These are phyloP conservation scores for Dissophora globulifera DNA, from an alignment of 192 early-diverging fungal genomes.

Conservation along the genomic window DNA sequence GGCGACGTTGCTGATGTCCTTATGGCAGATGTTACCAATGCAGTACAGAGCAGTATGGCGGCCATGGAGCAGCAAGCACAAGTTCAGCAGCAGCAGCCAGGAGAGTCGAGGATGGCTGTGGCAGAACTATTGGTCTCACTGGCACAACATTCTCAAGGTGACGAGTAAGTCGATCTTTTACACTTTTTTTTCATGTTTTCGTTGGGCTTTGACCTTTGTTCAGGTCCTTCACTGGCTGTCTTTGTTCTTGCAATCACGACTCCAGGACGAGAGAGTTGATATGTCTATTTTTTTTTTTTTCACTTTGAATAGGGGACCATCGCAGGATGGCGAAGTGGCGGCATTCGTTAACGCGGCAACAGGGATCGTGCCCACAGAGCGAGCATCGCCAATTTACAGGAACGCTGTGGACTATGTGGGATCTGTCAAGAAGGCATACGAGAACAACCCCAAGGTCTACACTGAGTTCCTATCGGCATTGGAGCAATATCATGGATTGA, in stretches of 20 bases:
- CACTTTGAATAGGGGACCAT: background rate
- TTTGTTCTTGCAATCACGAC: too few species aligned
- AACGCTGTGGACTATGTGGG: conserved; percentile 44
- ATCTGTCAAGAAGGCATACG: conserved; percentile 47
- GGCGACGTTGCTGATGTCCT: conserved; percentile 13
- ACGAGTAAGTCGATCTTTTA: conserved; percentile 16
- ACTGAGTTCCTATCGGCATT: conserved; percentile 33
- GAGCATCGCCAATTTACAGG: conserved; percentile 34
- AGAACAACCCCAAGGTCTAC: conserved; percentile 39
- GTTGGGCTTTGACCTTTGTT: too few species aligned
- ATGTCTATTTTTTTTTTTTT: too few species aligned
- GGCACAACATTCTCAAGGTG: conserved; percentile 14
- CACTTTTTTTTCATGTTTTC: too few species aligned
- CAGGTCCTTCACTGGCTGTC: too few species aligned
- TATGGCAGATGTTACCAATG: conserved; percentile 29
- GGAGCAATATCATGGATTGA: conserved; percentile 40
- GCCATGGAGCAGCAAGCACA: conserved; percentile 24
- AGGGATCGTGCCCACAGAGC: conserved; percentile 8
- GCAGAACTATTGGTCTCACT: conserved; percentile 46
- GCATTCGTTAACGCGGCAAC: conserved; percentile 24
- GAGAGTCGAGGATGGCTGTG: conserved; percentile 44
- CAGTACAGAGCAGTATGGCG: conserved; percentile 29
- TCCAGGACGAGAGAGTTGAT: conserved; percentile 27
- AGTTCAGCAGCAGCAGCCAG: conserved; percentile 26
- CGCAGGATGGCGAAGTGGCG: conserved; percentile 13